Evolutionary conservation across 2,329 filamentous ascomycete species (phyloP), one percentile per base, ranked within the genome.

Genomic region (Pseudogymnoascus sp.): DNA sequence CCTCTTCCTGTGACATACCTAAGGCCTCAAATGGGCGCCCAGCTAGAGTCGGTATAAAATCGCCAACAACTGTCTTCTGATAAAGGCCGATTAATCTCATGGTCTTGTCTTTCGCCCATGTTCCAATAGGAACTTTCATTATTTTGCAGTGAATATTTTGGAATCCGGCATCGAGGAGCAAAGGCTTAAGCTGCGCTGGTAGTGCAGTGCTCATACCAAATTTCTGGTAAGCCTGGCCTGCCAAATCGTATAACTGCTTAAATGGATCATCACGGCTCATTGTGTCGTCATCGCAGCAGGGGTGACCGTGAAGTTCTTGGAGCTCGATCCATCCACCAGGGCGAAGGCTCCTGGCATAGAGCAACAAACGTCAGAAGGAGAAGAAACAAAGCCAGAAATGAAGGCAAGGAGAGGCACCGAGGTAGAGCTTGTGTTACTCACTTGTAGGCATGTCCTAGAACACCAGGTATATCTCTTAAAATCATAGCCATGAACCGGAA

Each of bases 91-190:
- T 29, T 1, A 61, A 60, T 50, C 70, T 70, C 61, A 70, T 35
- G 29, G 70, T 66, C 26, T 62, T 63, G 37, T 72, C 72, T 66
- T 77, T 79, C 0, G 83, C 75, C 84, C 83, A 86, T 4, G 75
- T 74, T 35, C 82, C 83, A 56, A 81, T 75, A 0, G 83, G 83
- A 38, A 85, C 74, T 70, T 81, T 84, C 71, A 81, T 82, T 1
- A 81, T 69, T 21, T 73, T 74, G 69, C 85, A 77, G 31, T 79
- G 76, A 11, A 86, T 77, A 62, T 85, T 80, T 6, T 82, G 77
- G 65, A 86, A 86, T 0, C 83, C 83, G 1, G 78, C 81, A 26
- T 79, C 77, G 61, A 68, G 65, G 29, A 71, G 70, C 70, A 69
- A 71, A 4, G 56, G 37, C 56, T 69, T 69, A 17, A 72, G 33